Evolutionary conservation across 148 eudicot species (phyloP), one percentile per base, ranked within the genome.

Genomic region (Selenicereus undatus): DNA sequence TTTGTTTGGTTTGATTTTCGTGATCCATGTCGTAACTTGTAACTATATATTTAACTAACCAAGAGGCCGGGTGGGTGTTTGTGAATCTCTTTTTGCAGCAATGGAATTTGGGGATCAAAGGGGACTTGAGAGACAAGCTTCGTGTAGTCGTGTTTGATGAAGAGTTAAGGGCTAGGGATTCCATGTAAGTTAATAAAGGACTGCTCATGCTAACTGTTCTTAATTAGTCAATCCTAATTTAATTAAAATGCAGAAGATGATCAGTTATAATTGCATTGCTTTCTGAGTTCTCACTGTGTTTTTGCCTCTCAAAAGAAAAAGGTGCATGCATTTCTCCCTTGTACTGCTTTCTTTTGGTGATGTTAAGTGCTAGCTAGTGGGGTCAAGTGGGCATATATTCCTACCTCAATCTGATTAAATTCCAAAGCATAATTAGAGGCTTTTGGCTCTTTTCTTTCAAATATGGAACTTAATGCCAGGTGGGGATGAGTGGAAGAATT

Each of bases 101-200:
- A 17, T 81, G 86, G 89, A 81, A 72, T 78, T 16, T 82, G 79
- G 90, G 86, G 50, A 73, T 89, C 75, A 89, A 90, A 78, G 90
- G 83, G 50, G 89, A 86, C 56, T 69, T 87, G 74, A 89, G 84
- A 82, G 86, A 88, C 79, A 88, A 88, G 86, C 89, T 92, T 20
- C 83, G 80, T 8, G 78, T 51, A n/a, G 76, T 92, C 74, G 18
- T 71, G n/a, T 90, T 88, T 78, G 92, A 90, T 88, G 93, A 89
- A 88, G 88, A 85, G 74, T 51, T 88, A 71, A 86, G 74, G 78
- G 83, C 89, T 74, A 88, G 71, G 66, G 93, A 90, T 58, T 81
- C 93, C 39, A 56, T 75, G 95, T 92, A 89, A 92, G 95, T 84
- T 12, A 48, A 32, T 32, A 32, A 32, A 48, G 52, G 13, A 48